Base-by-base conservation (phyloP, 768 basidiomycete genomes). In the Cubamyces sp. region DNA sequence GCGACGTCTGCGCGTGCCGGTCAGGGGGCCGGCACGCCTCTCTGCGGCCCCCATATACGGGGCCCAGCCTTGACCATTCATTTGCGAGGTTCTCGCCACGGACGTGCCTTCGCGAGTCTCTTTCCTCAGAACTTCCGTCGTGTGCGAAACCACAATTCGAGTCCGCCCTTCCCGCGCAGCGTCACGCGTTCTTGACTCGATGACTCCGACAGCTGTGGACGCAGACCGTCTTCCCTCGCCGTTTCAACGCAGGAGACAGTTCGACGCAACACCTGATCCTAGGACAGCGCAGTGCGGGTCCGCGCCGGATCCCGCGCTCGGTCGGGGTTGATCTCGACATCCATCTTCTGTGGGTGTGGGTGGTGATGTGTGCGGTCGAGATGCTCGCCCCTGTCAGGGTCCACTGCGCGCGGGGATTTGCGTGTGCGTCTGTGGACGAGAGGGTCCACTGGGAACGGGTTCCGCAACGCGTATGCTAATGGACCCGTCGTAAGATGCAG, bases 121-220 rank as follows among this genome's bases (percentile, higher is more conserved):
- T 34, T 34, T 9, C 9, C 9, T 5, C 34, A 34, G 34, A 34
- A 34, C 34, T 34, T 34, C 34, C 34, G 34, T 34, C 11, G 26
- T 50, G 6, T 5, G 16, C n/a, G n/a, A n/a, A 30, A 18, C 14
- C 23, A 26, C 23, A 26, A 18, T 18, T 26, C 28, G 16, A 37
- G 18, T 37, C 34, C 19, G 23, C 23, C 46, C 2, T 11, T 23
- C 49, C 46, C 63, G 5, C 21, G 45, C 12, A 70, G 48, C 26
- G 39, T 30, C 34, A 71, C n/a, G n/a, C 66, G 55, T 68, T 69
- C 66, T 69, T 67, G n/a, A 71, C 68, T 18, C 70, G 68, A 48
- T 71, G 70, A 67, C 70, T 69, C 68, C 70, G 69, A 9, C 68
- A 60, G 16, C 66, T 60, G 3, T 68, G 70, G 30, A 71, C 62